These are phyloP conservation scores for Tolypocladium tropicale DNA, from an alignment of 2,329 filamentous ascomycete species.

Conservation along the genomic window DNA sequence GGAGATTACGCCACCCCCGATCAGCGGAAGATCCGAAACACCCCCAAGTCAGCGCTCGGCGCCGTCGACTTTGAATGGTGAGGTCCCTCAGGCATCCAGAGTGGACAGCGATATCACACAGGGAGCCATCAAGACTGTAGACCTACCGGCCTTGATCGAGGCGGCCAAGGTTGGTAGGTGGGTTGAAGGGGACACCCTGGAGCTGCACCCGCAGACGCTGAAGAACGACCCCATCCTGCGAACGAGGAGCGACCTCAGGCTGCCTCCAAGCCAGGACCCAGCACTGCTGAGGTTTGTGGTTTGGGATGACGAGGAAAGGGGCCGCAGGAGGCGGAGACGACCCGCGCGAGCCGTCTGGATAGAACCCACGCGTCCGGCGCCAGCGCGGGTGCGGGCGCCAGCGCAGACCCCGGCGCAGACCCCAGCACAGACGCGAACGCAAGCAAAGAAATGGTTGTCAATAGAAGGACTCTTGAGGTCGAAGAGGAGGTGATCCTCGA, in stretches of 20 bases:
- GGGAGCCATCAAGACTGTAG: slow-evolving; percentile 9
- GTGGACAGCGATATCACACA: background rate
- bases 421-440: background rate
- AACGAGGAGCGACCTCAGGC: slow-evolving; percentile 12
- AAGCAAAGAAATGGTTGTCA: slow-evolving; percentile 6
- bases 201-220: slow-evolving; percentile 29
- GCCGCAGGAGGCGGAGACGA: slow-evolving; percentile 4
- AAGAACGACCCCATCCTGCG: slow-evolving; percentile 27
- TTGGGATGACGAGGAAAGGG: slow-evolving; percentile 2
- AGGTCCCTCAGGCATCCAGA: background rate
- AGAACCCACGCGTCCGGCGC: slow-evolving; percentile 9
- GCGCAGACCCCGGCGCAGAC: no score
- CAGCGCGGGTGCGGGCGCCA: no score
- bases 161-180: slow-evolving; percentile 17
- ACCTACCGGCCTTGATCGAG: slow-evolving; percentile 20
- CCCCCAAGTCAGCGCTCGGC: background rate
- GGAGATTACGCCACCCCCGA: slow-evolving; percentile 7
- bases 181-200: slow-evolving; percentile 18
- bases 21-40: background rate
- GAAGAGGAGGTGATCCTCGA: slow-evolving; percentile 12
- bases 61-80: background rate
- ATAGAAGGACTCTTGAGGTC: slow-evolving; percentile 13
- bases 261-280: slow-evolving; percentile 30
- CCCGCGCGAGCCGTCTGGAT: slow-evolving; percentile 8
- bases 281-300: slow-evolving; percentile 19